Evolutionary conservation across 352 stramenopile species (phyloP).

Genomic region (Globisporangium paddicum): DNA sequence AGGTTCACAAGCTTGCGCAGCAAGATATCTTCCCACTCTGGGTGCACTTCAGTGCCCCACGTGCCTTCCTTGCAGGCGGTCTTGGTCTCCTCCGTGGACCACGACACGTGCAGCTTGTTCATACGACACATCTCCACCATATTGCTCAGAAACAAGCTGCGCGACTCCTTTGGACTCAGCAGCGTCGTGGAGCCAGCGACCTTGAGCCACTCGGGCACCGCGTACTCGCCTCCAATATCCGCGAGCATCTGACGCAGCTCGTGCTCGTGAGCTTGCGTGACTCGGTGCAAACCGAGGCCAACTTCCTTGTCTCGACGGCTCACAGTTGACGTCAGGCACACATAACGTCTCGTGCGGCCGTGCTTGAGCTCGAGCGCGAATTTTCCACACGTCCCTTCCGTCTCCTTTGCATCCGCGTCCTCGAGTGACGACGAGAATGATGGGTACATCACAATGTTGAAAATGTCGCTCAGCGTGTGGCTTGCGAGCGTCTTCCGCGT

Average conservation of each 20-base stretch:
- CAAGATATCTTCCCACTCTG: conserved; percentile 82
- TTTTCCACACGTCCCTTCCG: conserved; percentile 66
- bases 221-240: conserved; percentile 60
- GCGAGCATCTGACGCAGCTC: conserved; percentile 66
- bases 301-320: conserved; percentile 69
- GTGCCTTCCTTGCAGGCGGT: conserved; percentile 85
- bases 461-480: conserved; percentile 73
- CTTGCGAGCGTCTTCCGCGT: conserved; percentile 63
- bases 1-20: conserved; percentile 76
- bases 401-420: conserved; percentile 32
- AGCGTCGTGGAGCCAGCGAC: conserved; percentile 70
- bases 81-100: conserved; percentile 84
- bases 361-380: conserved; percentile 86
- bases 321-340: conserved; percentile 64
- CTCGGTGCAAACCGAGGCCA: conserved; percentile 57
- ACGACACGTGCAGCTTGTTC: conserved; percentile 85
- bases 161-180: conserved; percentile 68
- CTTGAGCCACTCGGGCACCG: conserved; percentile 62
- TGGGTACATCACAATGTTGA: conserved; percentile 87
- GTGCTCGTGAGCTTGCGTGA: conserved; percentile 49
- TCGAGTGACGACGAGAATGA: conserved; percentile 61
- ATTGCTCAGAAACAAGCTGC: conserved; percentile 81
- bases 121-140: conserved; percentile 87
- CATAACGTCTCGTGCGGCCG: conserved; percentile 66
- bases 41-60: conserved; percentile 76